phyloP scores from a whole-genome alignment of 352 stramenopile species.

The Phytophthora melonis region DNA sequence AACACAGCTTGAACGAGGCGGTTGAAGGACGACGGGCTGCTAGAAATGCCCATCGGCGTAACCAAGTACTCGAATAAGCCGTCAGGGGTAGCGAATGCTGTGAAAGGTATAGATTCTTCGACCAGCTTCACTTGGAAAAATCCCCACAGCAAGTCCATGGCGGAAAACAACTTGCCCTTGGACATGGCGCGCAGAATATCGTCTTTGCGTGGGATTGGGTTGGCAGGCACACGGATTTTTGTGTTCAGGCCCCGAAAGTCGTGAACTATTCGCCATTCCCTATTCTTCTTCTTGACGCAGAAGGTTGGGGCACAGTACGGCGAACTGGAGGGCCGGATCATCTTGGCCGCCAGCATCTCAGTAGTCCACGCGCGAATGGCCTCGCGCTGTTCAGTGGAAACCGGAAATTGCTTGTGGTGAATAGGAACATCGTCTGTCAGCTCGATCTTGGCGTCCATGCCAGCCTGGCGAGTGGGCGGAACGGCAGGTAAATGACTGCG shows the following conservation, averaged over 20 bases:
- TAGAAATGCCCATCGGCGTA: not conserved
- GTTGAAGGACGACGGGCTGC: slow-evolving; percentile 7
- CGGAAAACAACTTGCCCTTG: slow-evolving; percentile 4
- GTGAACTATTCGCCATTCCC: slow-evolving; percentile 8
- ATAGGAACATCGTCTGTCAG: slow-evolving; percentile 1
- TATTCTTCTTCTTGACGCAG: slow-evolving; percentile 12
- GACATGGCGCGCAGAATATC: not conserved
- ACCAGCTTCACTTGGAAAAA: slow-evolving; percentile 1
- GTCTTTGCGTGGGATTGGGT: slow-evolving; percentile 1
- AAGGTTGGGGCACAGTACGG: slow-evolving; percentile 17
- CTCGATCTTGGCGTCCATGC: slow-evolving; percentile 14
- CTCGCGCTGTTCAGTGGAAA: slow-evolving; percentile 4
- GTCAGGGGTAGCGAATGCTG: not conserved
- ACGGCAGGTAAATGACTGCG: slow-evolving; percentile 4
- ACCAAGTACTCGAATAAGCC: not conserved
- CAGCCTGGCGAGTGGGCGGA: not conserved
- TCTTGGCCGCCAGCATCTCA: slow-evolving; percentile 1
- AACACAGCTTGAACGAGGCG: slow-evolving; percentile 2
- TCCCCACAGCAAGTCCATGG: not conserved
- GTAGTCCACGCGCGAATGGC: slow-evolving; percentile 7
- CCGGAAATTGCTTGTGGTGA: slow-evolving; percentile 9
- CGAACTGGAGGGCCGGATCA: slow-evolving; percentile 5
- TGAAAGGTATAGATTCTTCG: slow-evolving; percentile 1
- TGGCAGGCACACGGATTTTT: not conserved
- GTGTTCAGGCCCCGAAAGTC: not conserved